Conservation (phyloP, 2,329 filamentous ascomycete genomes). For the Colletotrichum navitas region DNA sequence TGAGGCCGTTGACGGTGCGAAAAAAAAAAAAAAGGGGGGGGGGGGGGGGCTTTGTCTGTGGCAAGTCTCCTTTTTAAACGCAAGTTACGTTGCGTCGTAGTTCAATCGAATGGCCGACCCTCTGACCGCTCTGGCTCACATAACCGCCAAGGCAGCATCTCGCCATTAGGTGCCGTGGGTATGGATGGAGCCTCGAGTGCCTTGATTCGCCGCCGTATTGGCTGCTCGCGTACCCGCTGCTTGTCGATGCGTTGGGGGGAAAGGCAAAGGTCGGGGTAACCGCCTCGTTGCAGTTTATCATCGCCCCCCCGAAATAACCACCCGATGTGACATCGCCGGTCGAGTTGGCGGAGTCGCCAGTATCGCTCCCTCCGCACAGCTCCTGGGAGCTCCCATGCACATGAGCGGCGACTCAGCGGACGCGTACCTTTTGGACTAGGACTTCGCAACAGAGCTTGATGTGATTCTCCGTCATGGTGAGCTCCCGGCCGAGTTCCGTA, state of each 20-base stretch:
- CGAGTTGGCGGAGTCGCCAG: slow-evolving; percentile 9
- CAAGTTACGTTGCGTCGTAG: not conserved
- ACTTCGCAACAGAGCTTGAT: slow-evolving; percentile 12
- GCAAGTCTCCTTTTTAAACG: not conserved
- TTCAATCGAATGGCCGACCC: not conserved
- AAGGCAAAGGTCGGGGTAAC: slow-evolving; percentile 1
- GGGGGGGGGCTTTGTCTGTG: not conserved
- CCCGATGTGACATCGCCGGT: slow-evolving; percentile 13
- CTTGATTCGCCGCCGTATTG: slow-evolving; percentile 17
- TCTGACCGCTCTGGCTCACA: slow-evolving; percentile 16
- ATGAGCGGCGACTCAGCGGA: slow-evolving; percentile 11
- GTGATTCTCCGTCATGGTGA: not conserved
- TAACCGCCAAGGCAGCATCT: slow-evolving; percentile 37
- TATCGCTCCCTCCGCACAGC: not conserved
- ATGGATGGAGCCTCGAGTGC: slow-evolving; percentile 18
- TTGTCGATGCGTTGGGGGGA: slow-evolving; percentile 14
- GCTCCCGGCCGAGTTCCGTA: not conserved
- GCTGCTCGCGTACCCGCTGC: not conserved
- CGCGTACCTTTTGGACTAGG: not conserved
- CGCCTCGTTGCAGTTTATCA: slow-evolving; percentile 9
- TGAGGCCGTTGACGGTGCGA: not conserved
- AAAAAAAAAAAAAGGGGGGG: not conserved
- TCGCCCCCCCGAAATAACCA: slow-evolving; percentile 9
- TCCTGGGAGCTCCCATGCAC: slow-evolving; percentile 13
- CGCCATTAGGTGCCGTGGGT: slow-evolving; percentile 27